Evolutionary conservation across 1,284 basidiomycete genomes (phyloP), one percentile per base, ranked within the genome.

Genomic region (Vanrija pseudolonga): DNA sequence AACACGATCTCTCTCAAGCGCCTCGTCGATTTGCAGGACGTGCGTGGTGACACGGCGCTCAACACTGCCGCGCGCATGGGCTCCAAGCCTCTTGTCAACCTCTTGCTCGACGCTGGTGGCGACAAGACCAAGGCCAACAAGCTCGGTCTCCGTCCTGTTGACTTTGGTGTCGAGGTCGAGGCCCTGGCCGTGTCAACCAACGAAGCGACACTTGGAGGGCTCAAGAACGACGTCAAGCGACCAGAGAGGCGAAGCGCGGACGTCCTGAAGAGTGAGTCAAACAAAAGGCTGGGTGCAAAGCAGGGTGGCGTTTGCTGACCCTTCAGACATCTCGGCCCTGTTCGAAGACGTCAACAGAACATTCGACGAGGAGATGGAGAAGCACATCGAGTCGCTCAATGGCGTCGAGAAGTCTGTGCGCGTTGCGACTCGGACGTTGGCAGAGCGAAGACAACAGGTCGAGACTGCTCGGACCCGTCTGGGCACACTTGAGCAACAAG

Each of bases 1-100:
- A 51, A 55, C 28, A 42, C 38, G 7, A 57, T 69, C 39, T 61
- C 52, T 53, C 89, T 94, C 69, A 82, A 83, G 66, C 85, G 83
- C 9, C 77, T 98, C 39, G 84, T 98, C 15, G 91, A 98, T 75
- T 80, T 96, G 39, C 91, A 94, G 76, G 96, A 99, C 72, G 86
- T 91, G 61, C 87, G 98, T 72, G 96, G 96, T 1, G 96, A 99
- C 71, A 98, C 96, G 0, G 90, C 93, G 5, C 76, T 99, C 62
- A 96, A 95, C 75, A 90, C 97, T 62, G 91, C 94, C 14, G 94
- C 96, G 0, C 80, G 96, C 48, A 87, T 98, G 0, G 96, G 96
- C 3, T 97, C 94, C 74, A 83, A 88, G 57, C 86, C 87, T 61
- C 77, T 98, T 60, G 91, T 98, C 18, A 81, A 88, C 64, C 87